Evolutionary conservation across 345 rosid species (phyloP), one percentile per base, ranked within the genome.

Genomic region (Adansonia digitata): DNA sequence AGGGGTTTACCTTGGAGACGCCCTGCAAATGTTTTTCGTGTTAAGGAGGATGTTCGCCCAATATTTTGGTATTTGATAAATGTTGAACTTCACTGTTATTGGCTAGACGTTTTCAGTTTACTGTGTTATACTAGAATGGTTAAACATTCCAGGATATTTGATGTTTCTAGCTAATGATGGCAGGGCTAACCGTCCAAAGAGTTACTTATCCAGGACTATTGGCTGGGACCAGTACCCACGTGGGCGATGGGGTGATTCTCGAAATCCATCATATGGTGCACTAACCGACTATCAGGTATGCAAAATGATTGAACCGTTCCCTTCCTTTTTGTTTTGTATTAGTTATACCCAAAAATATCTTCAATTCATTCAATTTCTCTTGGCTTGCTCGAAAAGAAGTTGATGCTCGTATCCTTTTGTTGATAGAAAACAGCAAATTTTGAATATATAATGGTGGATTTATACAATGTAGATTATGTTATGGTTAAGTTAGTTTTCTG

Each of bases 121-220:
- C 15, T 57, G 60, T 37, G 20, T 48, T 73, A 7, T 42, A 31
- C 48, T 9, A 34, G n/a, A 14, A 42, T 73, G 53, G 2, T 35
- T 17, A 24, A 48, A 5, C 22, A 43, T 78, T 56, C 45, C 22
- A 71, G 56, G 24, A 79, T 13, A 48, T 64, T 71, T 82, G 67
- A 55, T 29, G 34, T 49, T 49, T 59, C 52, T 67, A 12, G 43
- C 53, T 17, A 56, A 77, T 84, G 57, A 69, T 85, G 80, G 70
- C 78, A 93, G 99, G 99, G 97, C 99, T 72, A 95, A 93, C 80
- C 98, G 98, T 80, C 99, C 99, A 18, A 93, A 93, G 93, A 95
- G 99, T 87, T 95, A 95, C 81, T 72, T 95, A 70, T 75, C 90
- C 45, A 90, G 99, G 87, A 93, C 99, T 66, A 75, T 82, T 72